phyloP scores from a whole-genome alignment of 2,329 filamentous ascomycete genomes.

The Huntiella omanensis region DNA sequence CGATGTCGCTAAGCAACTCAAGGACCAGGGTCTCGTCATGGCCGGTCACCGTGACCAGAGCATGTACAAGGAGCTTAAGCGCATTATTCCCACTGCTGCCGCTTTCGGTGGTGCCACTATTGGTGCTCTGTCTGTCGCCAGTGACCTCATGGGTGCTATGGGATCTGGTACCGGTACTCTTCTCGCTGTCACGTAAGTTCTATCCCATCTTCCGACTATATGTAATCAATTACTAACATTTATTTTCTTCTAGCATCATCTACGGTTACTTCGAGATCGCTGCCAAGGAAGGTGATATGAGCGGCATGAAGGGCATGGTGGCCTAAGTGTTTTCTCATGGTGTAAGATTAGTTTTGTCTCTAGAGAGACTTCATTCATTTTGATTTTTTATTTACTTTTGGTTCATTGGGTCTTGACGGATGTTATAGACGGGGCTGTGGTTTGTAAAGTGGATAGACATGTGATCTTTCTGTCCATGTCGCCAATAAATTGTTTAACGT shows the following conservation, averaged over 20 bases:
- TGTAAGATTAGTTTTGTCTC: slow-evolving; percentile 1
- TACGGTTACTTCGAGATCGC: slow-evolving; percentile 99
- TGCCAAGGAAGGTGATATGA: slow-evolving; percentile 92
- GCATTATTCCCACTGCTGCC: slow-evolving; percentile 93
- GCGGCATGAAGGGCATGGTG: slow-evolving; percentile 60
- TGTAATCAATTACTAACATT: slow-evolving; percentile 16
- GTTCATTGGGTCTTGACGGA: no score
- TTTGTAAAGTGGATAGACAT: no score
- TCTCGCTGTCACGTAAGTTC: slow-evolving; percentile 87
- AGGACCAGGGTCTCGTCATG: slow-evolving; percentile 99
- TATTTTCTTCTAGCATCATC: slow-evolving; percentile 53
- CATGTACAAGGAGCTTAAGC: slow-evolving; percentile 99
- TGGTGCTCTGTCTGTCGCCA: slow-evolving; percentile 86
- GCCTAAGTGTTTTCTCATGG: slow-evolving; percentile 26
- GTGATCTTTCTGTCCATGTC: no score
- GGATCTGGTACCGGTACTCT: slow-evolving; percentile 96
- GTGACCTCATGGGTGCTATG: slow-evolving; percentile 86
- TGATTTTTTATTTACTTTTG: no score
- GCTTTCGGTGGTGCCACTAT: slow-evolving; percentile 98
- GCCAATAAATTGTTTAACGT: no score
- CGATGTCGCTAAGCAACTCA: slow-evolving; percentile 98
- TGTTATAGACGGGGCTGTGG: no score
- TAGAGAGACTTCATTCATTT: no score
- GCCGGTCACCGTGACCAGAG: slow-evolving; percentile 97
- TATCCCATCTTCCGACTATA: not conserved